Percentiles rank a stretch among this genome's conserved stretches.
Conservation (phyloP, 169 alveolate species). For the Cryptosporidium sp. region DNA sequence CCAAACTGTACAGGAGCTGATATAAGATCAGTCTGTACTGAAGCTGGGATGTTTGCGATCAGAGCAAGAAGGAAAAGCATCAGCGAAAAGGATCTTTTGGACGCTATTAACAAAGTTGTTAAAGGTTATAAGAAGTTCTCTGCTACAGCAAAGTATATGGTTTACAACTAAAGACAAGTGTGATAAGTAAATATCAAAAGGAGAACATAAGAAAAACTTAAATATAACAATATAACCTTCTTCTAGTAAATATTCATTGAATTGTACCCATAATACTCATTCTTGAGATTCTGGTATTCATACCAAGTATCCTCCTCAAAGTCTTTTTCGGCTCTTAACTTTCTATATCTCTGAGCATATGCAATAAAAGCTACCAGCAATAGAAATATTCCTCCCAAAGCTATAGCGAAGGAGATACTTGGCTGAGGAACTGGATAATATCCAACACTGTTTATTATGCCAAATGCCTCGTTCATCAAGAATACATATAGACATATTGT, state of each 20-base stretch:
- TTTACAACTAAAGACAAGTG: conserved; percentile 88
- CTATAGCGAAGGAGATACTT: conserved; percentile 57
- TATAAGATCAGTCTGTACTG: conserved; percentile 97
- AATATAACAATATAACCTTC: not conserved
- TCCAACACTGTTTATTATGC: conserved; percentile 64
- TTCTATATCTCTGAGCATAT: conserved; percentile 69
- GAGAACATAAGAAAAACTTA: not conserved
- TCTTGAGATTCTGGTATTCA: conserved; percentile 63
- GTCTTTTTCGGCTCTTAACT: conserved; percentile 60
- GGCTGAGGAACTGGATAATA: conserved; percentile 75
- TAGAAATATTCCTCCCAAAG: conserved; percentile 51
- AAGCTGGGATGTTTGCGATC: conserved; percentile 99
- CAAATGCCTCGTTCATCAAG: conserved; percentile 68
- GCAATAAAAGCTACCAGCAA: conserved; percentile 71
- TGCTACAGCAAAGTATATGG: conserved; percentile 99
- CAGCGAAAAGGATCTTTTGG: conserved; percentile 95
- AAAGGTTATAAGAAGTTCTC: conserved; percentile 97
- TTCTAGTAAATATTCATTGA: conserved; percentile 4
- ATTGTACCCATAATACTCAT: conserved; percentile 60
- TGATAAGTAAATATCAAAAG: not conserved
- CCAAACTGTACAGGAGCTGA: conserved; percentile 99
- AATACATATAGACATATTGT: conserved; percentile 24
- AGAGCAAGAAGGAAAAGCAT: conserved; percentile 98
- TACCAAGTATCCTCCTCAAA: conserved; percentile 74
- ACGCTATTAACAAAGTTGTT: conserved; percentile 97